These are phyloP conservation scores for Umbelopsis sp. DNA, from an alignment of 192 early-diverging fungal genomes.

Conservation along the genomic window DNA sequence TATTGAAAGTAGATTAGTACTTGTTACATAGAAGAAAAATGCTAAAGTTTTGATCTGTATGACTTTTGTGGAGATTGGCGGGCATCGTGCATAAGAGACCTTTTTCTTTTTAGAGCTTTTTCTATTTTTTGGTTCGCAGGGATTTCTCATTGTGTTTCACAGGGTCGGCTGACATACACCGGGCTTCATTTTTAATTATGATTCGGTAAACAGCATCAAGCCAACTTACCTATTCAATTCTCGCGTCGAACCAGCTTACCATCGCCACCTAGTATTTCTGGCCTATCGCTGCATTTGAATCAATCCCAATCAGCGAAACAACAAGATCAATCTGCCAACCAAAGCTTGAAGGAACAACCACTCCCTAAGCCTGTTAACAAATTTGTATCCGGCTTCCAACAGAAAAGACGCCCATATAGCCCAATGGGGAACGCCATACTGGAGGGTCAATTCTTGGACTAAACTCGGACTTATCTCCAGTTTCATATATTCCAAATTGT, in stretches of 20 bases:
- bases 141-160: background rate
- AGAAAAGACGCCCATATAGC: slow-evolving; percentile 11
- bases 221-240: slow-evolving; percentile 15
- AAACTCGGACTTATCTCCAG: no score
- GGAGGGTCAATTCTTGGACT: slow-evolving; percentile 11
- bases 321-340: background rate
- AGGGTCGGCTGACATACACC: background rate
- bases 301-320: background rate
- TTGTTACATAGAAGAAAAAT: no score
- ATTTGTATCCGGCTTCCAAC: background rate
- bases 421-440: slow-evolving; percentile 13
- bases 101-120: no score
- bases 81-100: no score
- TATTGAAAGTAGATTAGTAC: no score
- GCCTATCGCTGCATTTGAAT: background rate
- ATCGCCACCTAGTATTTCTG: background rate
- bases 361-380: background rate
- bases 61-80: no score
- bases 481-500: no score
- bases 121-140: no score
- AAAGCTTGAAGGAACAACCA: background rate
- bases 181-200: background rate
- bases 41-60: no score
- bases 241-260: slow-evolving; percentile 6
- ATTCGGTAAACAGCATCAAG: background rate